phyloP scores from a whole-genome alignment of 2,329 filamentous ascomycete species.

The Ramularia collo-cygni region DNA sequence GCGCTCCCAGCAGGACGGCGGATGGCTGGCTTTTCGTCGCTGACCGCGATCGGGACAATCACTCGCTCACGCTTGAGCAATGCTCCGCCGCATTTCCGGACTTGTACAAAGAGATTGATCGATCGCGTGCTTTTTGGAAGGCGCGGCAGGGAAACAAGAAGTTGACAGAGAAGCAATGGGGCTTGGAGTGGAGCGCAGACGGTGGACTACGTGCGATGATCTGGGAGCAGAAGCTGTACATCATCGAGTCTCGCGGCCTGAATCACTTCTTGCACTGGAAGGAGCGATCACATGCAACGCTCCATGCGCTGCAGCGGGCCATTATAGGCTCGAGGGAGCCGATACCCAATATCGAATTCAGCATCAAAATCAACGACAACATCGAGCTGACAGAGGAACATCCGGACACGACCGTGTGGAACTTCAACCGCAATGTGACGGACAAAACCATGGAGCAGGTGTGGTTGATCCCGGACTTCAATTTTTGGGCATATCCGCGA shows the following conservation, averaged over 20 bases:
- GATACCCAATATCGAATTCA: constrained; percentile 46
- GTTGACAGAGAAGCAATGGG: constrained; percentile 25
- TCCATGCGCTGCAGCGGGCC: constrained; percentile 44
- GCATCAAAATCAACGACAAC: constrained; percentile 44
- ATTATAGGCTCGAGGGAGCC: constrained; percentile 35
- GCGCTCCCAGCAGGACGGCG: neutral
- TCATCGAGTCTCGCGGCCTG: constrained; percentile 29
- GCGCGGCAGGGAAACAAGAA: constrained; percentile 14
- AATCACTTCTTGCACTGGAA: constrained; percentile 26
- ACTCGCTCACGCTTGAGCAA: constrained; percentile 26
- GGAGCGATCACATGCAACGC: constrained; percentile 33
- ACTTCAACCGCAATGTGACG: constrained; percentile 26
- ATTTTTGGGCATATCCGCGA: constrained; percentile 45
- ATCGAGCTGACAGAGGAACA: constrained; percentile 24
- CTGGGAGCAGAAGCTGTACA: constrained; percentile 31
- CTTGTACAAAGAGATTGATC: constrained; percentile 29
- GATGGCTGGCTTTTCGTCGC: constrained; percentile 12
- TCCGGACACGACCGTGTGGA: constrained; percentile 36
- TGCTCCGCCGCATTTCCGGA: constrained; percentile 28
- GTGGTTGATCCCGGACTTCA: constrained; percentile 51
- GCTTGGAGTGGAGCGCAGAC: constrained; percentile 26
- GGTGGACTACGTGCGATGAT: constrained; percentile 33
- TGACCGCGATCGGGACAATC: constrained; percentile 25
- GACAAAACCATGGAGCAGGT: constrained; percentile 29
- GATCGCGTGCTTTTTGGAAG: constrained; percentile 23